Evolutionary conservation across 495 filamentous ascomycete genomes (phyloP).

Genomic region (Astrocystis sublimbata): DNA sequence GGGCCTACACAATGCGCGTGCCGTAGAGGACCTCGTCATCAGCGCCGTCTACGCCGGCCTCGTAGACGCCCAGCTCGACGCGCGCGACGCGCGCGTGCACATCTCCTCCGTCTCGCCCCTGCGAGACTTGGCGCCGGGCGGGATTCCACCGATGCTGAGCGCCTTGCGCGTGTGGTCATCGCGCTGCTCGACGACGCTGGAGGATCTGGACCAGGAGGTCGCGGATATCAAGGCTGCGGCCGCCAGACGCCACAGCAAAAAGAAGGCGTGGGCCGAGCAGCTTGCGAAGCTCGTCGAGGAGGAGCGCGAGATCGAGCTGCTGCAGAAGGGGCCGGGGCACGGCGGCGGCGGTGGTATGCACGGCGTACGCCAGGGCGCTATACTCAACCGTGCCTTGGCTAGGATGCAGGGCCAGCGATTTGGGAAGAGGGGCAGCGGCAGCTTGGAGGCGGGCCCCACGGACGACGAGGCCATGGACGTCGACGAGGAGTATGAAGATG

Average conservation of each 20-base stretch:
- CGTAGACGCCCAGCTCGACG: slow-evolving; percentile 78
- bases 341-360: slow-evolving; percentile 48
- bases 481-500: slow-evolving; percentile 50
- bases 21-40: slow-evolving; percentile 89
- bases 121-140: slow-evolving; percentile 75
- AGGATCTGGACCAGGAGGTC: slow-evolving; percentile 73
- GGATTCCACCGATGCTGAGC: slow-evolving; percentile 64
- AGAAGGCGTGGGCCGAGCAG: slow-evolving; percentile 45
- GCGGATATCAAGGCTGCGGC: slow-evolving; percentile 56
- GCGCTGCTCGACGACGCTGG: slow-evolving; percentile 73
- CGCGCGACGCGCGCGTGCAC: slow-evolving; percentile 66
- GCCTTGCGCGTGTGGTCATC: slow-evolving; percentile 71
- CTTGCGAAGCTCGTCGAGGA: slow-evolving; percentile 49
- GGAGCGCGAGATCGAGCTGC: slow-evolving; percentile 47
- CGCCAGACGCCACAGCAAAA: slow-evolving; percentile 53
- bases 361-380: slow-evolving; percentile 34
- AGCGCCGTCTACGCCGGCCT: slow-evolving; percentile 84
- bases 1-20: slow-evolving; percentile 62
- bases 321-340: no score
- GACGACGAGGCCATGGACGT: slow-evolving; percentile 61
- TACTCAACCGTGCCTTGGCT: slow-evolving; percentile 20
- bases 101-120: slow-evolving; percentile 80
- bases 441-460: slow-evolving; percentile 50
- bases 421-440: slow-evolving; percentile 45
- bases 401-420: slow-evolving; percentile 30